phyloP scores from a whole-genome alignment of 2,329 filamentous ascomycete genomes.

The Diaporthe sp. region DNA sequence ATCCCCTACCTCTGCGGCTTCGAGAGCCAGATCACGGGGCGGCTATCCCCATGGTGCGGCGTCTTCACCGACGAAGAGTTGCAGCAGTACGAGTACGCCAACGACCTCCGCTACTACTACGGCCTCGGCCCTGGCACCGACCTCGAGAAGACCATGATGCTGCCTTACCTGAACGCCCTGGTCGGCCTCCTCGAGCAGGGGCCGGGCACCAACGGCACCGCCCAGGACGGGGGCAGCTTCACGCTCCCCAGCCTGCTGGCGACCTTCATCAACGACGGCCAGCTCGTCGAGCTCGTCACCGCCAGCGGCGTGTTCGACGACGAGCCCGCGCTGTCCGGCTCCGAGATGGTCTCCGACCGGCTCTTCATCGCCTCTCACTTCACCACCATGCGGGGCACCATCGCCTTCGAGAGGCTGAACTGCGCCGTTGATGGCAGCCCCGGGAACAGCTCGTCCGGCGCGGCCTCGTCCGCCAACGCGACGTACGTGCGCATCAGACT shows the following conservation, averaged over 20 bases:
- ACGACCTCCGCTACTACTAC: conserved; percentile 79
- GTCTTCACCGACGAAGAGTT: conserved; percentile 75
- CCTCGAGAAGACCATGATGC: conserved; percentile 71
- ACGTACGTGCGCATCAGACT: conserved; percentile 70
- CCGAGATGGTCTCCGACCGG: conserved; percentile 60
- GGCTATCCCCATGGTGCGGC: conserved; percentile 72
- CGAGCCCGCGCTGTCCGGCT: conserved; percentile 63
- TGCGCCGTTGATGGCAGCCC: conserved; percentile 53
- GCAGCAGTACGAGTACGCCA: conserved; percentile 74
- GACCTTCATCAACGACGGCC: conserved; percentile 76
- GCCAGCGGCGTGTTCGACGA: conserved; percentile 73
- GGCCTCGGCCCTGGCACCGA: conserved; percentile 70
- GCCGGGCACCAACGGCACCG: conserved; percentile 62
- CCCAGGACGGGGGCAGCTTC: conserved; percentile 61
- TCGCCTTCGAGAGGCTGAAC: conserved; percentile 74
- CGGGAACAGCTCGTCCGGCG: conserved; percentile 29
- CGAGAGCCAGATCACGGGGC: conserved; percentile 76
- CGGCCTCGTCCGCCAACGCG: conserved; percentile 46
- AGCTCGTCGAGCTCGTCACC: conserved; percentile 73
- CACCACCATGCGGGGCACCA: conserved; percentile 74
- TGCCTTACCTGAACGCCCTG: conserved; percentile 70
- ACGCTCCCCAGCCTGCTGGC: conserved; percentile 70
- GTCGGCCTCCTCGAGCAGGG: conserved; percentile 67
- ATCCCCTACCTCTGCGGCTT: conserved; percentile 80
- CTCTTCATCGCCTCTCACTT: conserved; percentile 70